Base-by-base conservation (phyloP, 805 yeast species). In the Teunomyces panamensis region DNA sequence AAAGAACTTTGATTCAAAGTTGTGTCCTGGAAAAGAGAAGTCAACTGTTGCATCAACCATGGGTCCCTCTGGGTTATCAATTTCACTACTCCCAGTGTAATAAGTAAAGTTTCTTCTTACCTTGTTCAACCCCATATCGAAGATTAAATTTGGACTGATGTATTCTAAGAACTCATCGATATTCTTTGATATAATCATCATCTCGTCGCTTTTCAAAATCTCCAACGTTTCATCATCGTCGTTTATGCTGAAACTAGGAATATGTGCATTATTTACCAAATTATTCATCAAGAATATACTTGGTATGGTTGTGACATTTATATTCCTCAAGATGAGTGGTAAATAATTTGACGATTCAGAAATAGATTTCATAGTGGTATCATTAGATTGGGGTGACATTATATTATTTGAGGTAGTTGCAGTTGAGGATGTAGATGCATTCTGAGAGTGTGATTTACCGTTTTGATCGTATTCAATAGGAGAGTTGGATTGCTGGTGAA, bases 281-380 rank as follows among this genome's bases (percentile, higher is more conserved):
- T 66, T 72, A 14, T 70, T 66, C 9, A 67, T 50, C 35, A 77
- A 64, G 51, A 82, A 81, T 10, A 60, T 56, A 11, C 73, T 68
- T 0, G 95, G 92, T 9, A 87, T 80, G 0, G 87, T 77, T 39
- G 76, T 70, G 0, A 84, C 69, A 14, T 88, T 84, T 49, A 85
- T 78, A 36, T 83, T 79, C 49, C 91, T 67, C 26, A 87, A 63
- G 9, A 87, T 71, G 63, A 87, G 80, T 1, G 90, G 91, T 30
- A 86, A 62, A 64, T 84, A 83, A 53, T 84, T 85, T 5, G 87
- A 67, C 0, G 76, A 65, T 45, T 72, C 75, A 2, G 67, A 53
- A 1, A 56, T 49, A 24, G 48, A 42, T 13, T 32, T 41, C 28
- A n/a, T 26, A 30, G 43, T 14, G 6, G 16, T 30, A 11, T 39